Evolutionary conservation across 805 yeast genomes (phyloP), one percentile per base, ranked within the genome.

Genomic region (Metschnikowia baotianmanensis): DNA sequence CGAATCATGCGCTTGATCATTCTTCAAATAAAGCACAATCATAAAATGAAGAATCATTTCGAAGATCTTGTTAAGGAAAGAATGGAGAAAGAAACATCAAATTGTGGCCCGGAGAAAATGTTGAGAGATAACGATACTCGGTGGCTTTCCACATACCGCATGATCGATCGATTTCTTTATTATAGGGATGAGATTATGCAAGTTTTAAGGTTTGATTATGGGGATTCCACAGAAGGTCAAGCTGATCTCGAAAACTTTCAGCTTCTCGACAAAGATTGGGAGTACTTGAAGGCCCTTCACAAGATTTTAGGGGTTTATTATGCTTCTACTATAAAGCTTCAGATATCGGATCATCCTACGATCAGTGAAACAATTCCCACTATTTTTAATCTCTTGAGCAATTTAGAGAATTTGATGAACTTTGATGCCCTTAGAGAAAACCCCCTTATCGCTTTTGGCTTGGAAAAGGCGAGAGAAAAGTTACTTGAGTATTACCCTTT

Each of bases 101-200:
- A 19, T 12, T 13, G 13, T 18, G 31, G 31, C 8, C 24, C 24
- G 16, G 33, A 36, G 15, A 21, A 29, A 8, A 22, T 21, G 6
- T 20, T 22, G 28, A 15, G 28, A 21, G 33, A 29, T 16, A 36
- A 20, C 11, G 28, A 28, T 10, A 15, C 33, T 11, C 33, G 21
- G n/a, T 36, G 28, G 39, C 39, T 36, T 4, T 36, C 39, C 21
- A 36, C 33, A 16, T 36, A 28, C 32, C 26, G 21, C 33, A 36
- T 36, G 39, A 36, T 36, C 16, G 28, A 36, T 21, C 33, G 34
- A 10, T 27, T 36, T 17, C 13, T 36, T 22, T 15, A 36, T 16
- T 36, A 20, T 22, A 26, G 22, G 8, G 39, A n/a, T 12, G 39
- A 36, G 16, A 21, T 36, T 2, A 36, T 11, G 10, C 12, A 2